Evolutionary conservation across 495 filamentous ascomycete genomes (phyloP).

Genomic region (Rostrohypoxylon terebratum): DNA sequence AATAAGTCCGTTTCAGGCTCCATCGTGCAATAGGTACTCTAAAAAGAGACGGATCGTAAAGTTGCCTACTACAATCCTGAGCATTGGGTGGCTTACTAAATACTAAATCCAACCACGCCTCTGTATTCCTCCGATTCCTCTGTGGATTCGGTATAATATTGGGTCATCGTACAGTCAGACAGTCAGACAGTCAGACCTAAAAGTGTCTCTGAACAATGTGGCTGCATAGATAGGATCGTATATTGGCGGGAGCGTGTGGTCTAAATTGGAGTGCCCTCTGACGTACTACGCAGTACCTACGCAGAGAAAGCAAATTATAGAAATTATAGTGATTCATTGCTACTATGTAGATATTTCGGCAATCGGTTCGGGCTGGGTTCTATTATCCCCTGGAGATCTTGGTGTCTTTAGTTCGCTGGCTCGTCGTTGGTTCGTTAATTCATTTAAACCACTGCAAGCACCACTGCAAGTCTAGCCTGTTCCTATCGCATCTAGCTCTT

Average conservation of each 20-base stretch:
- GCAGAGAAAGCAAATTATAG: neutral
- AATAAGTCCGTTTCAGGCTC: neutral
- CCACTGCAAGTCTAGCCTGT: constrained; percentile 23
- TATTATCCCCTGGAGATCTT: constrained; percentile 39
- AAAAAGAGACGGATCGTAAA: constrained; percentile 16
- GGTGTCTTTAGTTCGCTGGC: constrained; percentile 13
- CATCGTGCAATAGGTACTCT: constrained; percentile 21
- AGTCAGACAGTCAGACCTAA: constrained; percentile 30
- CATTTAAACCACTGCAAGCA: constrained; percentile 22
- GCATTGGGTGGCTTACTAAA: constrained; percentile 8
- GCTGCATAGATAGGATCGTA: constrained; percentile 3
- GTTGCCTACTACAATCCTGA: constrained; percentile 12
- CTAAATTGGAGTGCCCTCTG: constrained; percentile 27
- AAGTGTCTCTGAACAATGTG: constrained; percentile 13
- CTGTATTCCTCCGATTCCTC: neutral
- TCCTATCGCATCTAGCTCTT: constrained; percentile 28
- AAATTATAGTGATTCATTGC: neutral
- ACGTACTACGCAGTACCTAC: too few relatives aligned
- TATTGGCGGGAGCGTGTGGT: constrained; percentile 8
- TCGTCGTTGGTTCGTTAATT: neutral
- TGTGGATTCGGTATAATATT: neutral
- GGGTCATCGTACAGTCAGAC: constrained; percentile 23
- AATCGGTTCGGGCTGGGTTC: constrained; percentile 15
- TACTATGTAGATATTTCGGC: too few relatives aligned
- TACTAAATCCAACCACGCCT: constrained; percentile 17